Evolutionary conservation across 352 stramenopile species (phyloP), one percentile per base, ranked within the genome.

Genomic region (Phytophthora pseudosyringae): DNA sequence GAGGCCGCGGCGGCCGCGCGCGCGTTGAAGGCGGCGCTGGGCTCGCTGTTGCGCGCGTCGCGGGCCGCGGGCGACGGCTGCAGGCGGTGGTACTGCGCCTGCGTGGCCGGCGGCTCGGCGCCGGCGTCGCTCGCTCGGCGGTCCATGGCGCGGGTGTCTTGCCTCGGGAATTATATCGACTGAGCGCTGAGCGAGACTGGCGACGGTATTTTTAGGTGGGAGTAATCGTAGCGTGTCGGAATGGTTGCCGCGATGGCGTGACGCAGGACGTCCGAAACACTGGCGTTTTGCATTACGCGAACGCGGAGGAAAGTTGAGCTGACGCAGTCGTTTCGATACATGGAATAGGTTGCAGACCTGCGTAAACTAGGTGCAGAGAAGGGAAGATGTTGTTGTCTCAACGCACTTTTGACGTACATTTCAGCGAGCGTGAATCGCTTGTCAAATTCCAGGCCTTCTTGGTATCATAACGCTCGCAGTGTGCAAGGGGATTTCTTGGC

Each of bases 61-160:
- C 51, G 60, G 4, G 52, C 65, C 33, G 29, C 3, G 3, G 69
- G 69, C 21, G 69, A 71, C 35, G 62, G 45, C 43, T 76, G 57
- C 4, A 73, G 46, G 26, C 58, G 62, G 36, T 73, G 67, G 33
- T 76, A 79, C 18, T 77, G 71, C 38, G 67, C 35, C 40, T 61
- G 41, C 5, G 45, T 26, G 32, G 43, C 28, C 48, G 48, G 44
- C 29, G 57, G 40, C 25, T 64, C 36, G 28, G 48, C 44, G 50
- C 38, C 60, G 12, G 55, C 26, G 47, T 64, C 49, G 29, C 53
- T 64, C 32, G 45, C 65, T 39, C 55, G 45, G 31, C 46, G 53
- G 50, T 69, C 67, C 64, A 76, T 79, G 55, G 39, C 54, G 25
- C 5, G 21, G 15, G 6, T 9, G 39, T 32, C 32, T 35, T 11